Evolutionary conservation across 192 early-diverging fungal genomes (phyloP).

Genomic region (Backusella morwellensis): DNA sequence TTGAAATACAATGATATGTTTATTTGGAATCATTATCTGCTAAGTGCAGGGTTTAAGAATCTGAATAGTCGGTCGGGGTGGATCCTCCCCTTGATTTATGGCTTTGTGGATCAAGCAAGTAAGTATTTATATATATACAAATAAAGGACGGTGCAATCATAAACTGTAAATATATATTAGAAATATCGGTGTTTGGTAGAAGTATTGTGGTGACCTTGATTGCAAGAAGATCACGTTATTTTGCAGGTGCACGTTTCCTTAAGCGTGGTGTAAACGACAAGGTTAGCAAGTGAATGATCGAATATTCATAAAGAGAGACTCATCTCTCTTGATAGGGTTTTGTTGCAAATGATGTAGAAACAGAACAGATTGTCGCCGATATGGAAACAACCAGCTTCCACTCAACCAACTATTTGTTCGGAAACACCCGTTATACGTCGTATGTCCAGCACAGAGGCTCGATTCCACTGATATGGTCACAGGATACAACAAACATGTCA

Average conservation of each 20-base stretch:
- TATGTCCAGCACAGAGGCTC: slow-evolving; percentile 98
- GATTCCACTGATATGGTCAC: slow-evolving; percentile 95
- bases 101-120: slow-evolving; percentile 98
- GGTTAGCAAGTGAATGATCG: slow-evolving; percentile 26
- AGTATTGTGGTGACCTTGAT: slow-evolving; percentile 92
- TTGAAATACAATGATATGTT: slow-evolving; percentile 80
- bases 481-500: slow-evolving; percentile 88
- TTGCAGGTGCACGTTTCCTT: slow-evolving; percentile 94
- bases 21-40: slow-evolving; percentile 89
- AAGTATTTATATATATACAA: slow-evolving; percentile 17
- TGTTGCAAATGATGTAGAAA: slow-evolving; percentile 99
- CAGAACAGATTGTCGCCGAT: slow-evolving; percentile 96
- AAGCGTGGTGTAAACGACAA: slow-evolving; percentile 94
- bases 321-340: slow-evolving; percentile 59
- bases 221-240: slow-evolving; percentile 89
- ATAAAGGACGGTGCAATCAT: neutral
- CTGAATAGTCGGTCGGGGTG: slow-evolving; percentile 68
- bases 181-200: slow-evolving; percentile 88
- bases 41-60: slow-evolving; percentile 62
- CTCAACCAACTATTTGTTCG: slow-evolving; percentile 48
- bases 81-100: slow-evolving; percentile 85
- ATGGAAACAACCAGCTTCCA: slow-evolving; percentile 89
- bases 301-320: no score
- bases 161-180: slow-evolving; percentile 28
- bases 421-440: slow-evolving; percentile 80